Base-by-base conservation (phyloP, 106 monocot genomes). In the Allium cepa region DNA sequence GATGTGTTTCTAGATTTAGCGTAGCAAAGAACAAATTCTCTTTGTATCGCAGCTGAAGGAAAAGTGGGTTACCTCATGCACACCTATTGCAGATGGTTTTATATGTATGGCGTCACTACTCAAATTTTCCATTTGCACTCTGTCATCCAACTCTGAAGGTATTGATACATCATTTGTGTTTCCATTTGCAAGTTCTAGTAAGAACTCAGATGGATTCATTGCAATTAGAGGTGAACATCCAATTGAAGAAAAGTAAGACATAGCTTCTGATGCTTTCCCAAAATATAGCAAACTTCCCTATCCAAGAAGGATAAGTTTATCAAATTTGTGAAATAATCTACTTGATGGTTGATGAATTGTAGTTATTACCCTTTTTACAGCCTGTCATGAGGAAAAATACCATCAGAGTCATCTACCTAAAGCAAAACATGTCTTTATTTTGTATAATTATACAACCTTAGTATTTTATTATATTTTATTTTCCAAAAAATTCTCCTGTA, bases 191-290 rank as follows among this genome's bases (percentile, higher is more conserved):
- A 92, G 82, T 67, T 92, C 88, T 16, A 92, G 83, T 72, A 92
- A 63, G 72, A 93, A 93, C 57, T 93, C 88, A 69, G 92, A 88
- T 57, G 92, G 88, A 36, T 93, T 93, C 83, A 93, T 88, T 18
- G 88, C 71, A 70, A 93, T 88, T 11, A 83, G 78, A 47, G 88
- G 92, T 59, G 76, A 74, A 69, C 85, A 93, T 56, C 92, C 92
- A 62, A 88, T 81, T 36, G 92, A 85, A 46, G 83, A 74, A 59
- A 88, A 93, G 59, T 86, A 88, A 50, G 46, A 62, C 76, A 88
- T 83, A 27, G 85, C 85, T 69, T 93, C 85, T 28, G 83, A 81
- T 66, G 85, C 92, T 65, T 82, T 88, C 68, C 88, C 92, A 69
- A 75, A 73, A 75, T 77, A 87, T 17, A 87, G 71, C 7, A 76